Base-by-base conservation (phyloP, 2,329 filamentous ascomycete genomes). In the Boeremia lycopersici region DNA sequence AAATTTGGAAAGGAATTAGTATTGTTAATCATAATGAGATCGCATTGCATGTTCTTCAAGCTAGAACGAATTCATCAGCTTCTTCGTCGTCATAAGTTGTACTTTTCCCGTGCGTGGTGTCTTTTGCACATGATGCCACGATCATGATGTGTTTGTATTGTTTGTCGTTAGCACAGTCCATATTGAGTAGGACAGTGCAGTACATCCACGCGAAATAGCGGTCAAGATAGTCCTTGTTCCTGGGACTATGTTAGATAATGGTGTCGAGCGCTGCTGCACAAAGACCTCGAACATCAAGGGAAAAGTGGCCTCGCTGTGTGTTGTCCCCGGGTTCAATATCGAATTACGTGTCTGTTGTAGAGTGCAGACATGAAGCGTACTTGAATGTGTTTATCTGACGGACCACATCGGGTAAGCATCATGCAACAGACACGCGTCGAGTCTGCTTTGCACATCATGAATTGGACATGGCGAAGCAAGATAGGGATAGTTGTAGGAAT, bases 321-420 rank as follows among this genome's bases (percentile, higher is more conserved):
- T 60, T 53, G 25, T 59, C 54, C 39, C 46, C 55, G n/a, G 43
- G 42, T 13, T 61, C 64, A 4, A 68, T 23, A 5, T 23, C 19
- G 19, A 23, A 23, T 23, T 23, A 23, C 19, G 19, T 5, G 19
- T 17, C 41, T 47, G 29, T 48, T 60, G 61, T 71, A 76, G 33
- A 76, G 72, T 4, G 69, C 45, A 9, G 69, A 64, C 71, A 76
- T 76, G 26, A 75, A 68, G 3, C 60, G 62, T 5, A 76, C 69
- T 54, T 75, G 73, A 19, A 68, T n/a, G 19, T 6, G 17, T n/a
- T 11, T 9, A 25, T n/a, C 26, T 23, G n/a, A 12, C 15, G 33
- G 13, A 4, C 36, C 23, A 28, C 6, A 51, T 12, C 9, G 34
- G 23, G 35, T 8, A 34, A 46, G 39, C 40, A 19, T 11, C 25